Percentiles rank a stretch among this genome's conserved stretches.
Evolutionary conservation across 116 monocot species (phyloP).

Genomic region (Dioscorea cayenensis): DNA sequence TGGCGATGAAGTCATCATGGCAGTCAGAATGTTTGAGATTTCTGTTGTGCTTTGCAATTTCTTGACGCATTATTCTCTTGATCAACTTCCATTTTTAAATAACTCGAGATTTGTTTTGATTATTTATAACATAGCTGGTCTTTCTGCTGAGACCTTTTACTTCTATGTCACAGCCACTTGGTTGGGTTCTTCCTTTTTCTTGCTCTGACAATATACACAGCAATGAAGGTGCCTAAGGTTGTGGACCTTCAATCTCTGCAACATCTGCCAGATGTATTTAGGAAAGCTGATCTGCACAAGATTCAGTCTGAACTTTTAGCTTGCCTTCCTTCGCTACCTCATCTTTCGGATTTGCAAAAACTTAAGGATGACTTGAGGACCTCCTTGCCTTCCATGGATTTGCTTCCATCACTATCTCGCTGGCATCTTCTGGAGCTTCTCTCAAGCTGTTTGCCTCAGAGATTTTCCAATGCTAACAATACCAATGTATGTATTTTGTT

Average conservation of each 20-base stretch:
- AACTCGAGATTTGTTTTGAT: too few species aligned
- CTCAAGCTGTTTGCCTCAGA: slow-evolving; percentile 50
- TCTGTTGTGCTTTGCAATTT: too few species aligned
- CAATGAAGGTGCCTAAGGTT: slow-evolving; percentile 68
- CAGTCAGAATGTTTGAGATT: too few species aligned
- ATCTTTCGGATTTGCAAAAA: slow-evolving; percentile 64
- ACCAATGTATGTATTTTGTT: slow-evolving; percentile 51
- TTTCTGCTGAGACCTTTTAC: not conserved
- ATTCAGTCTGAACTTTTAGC: slow-evolving; percentile 50
- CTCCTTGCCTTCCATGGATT: slow-evolving; percentile 51
- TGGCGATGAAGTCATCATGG: too few species aligned
- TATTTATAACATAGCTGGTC: not conserved
- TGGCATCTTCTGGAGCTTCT: slow-evolving; percentile 70
- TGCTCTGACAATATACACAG: slow-evolving; percentile 81
- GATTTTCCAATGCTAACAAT: slow-evolving; percentile 45
- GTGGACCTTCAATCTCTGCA: slow-evolving; percentile 62
- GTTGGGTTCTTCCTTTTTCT: slow-evolving; percentile 97
- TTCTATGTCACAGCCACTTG: slow-evolving; percentile 64
- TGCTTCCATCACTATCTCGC: slow-evolving; percentile 45
- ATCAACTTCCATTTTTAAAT: too few species aligned
- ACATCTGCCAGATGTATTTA: slow-evolving; percentile 43
- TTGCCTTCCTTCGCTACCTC: slow-evolving; percentile 68
- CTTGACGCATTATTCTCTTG: too few species aligned
- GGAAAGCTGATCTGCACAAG: slow-evolving; percentile 50
- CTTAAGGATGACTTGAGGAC: slow-evolving; percentile 54